Conservation (phyloP, 495 filamentous ascomycete species). For the Xylaria sp. region DNA sequence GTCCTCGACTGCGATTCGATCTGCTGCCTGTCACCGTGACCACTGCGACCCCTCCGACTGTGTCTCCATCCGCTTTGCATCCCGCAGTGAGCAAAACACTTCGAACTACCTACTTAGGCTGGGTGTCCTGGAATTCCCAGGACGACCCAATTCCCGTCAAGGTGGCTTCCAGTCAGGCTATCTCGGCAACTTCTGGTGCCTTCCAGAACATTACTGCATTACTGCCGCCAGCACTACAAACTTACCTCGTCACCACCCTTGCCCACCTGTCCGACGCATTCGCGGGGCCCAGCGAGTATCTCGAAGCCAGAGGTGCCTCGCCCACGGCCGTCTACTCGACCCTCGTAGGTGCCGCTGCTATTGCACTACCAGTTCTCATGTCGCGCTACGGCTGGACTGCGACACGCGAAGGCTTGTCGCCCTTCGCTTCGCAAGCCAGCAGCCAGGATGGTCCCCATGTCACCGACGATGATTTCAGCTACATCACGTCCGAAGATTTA, state of each 20-base stretch:
- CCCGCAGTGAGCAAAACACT: slow-evolving; percentile 17
- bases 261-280: slow-evolving; percentile 50
- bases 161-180: slow-evolving; percentile 60
- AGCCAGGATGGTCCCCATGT: slow-evolving; percentile 62
- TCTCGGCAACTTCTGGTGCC: slow-evolving; percentile 61
- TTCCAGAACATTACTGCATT: slow-evolving; percentile 51
- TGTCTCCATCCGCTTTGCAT: slow-evolving; percentile 30
- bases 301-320: slow-evolving; percentile 56
- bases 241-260: slow-evolving; percentile 53
- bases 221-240: slow-evolving; percentile 54
- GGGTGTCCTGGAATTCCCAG: slow-evolving; percentile 30
- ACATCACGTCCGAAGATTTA: slow-evolving; percentile 77
- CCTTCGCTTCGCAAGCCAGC: slow-evolving; percentile 60
- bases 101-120: slow-evolving; percentile 24
- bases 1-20: slow-evolving; percentile 18
- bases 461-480: slow-evolving; percentile 79
- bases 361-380: slow-evolving; percentile 64
- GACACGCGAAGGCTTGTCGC: slow-evolving; percentile 60
- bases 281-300: slow-evolving; percentile 61
- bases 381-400: slow-evolving; percentile 65
- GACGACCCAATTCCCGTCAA: slow-evolving; percentile 45
- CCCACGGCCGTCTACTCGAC: slow-evolving; percentile 55
- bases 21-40: slow-evolving; percentile 26
- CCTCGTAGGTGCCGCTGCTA: slow-evolving; percentile 50
- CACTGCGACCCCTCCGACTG: slow-evolving; percentile 26